Percentiles rank a stretch among this genome's conserved stretches.
Conservation (phyloP, 2,329 filamentous ascomycete species). For the Claviceps citrina region DNA sequence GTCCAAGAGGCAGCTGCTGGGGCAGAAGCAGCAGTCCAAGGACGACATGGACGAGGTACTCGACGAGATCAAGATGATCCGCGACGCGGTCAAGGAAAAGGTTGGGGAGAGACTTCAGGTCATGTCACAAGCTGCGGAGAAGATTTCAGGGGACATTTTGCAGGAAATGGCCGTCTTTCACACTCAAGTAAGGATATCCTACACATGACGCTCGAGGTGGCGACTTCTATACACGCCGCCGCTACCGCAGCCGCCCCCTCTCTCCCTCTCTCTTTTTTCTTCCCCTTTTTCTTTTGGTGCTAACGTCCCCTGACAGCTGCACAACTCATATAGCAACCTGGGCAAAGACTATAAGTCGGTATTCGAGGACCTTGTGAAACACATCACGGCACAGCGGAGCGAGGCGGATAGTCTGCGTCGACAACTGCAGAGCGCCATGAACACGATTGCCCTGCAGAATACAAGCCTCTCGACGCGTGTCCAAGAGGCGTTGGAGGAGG, state of each 20-base stretch:
- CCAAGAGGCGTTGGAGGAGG: conserved; percentile 56
- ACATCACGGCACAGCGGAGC: conserved; percentile 58
- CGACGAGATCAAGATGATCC: conserved; percentile 78
- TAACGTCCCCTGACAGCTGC: conserved; percentile 37
- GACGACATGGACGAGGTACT: conserved; percentile 83
- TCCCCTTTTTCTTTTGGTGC: no score
- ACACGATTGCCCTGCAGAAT: conserved; percentile 52
- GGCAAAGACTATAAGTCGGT: conserved; percentile 74
- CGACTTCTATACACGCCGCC: no score
- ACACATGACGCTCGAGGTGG: no score
- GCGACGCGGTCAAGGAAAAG: conserved; percentile 73
- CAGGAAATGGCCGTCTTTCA: conserved; percentile 77
- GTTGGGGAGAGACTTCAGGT: conserved; percentile 75
- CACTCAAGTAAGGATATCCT: conserved; percentile 31
- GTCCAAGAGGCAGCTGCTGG: conserved; percentile 52
- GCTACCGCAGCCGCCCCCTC: no score
- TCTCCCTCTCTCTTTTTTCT: no score
- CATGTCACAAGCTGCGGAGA: conserved; percentile 69
- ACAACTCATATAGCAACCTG: conserved; percentile 67
- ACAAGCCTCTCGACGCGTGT: conserved; percentile 50
- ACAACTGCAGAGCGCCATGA: conserved; percentile 56
- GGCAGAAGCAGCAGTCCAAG: conserved; percentile 53
- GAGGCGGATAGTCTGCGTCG: conserved; percentile 60
- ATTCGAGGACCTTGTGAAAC: conserved; percentile 65
- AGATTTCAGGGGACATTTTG: conserved; percentile 79